These are phyloP conservation scores for Phytophthora capsici DNA, from an alignment of 352 stramenopile species.

Conservation along the genomic window DNA sequence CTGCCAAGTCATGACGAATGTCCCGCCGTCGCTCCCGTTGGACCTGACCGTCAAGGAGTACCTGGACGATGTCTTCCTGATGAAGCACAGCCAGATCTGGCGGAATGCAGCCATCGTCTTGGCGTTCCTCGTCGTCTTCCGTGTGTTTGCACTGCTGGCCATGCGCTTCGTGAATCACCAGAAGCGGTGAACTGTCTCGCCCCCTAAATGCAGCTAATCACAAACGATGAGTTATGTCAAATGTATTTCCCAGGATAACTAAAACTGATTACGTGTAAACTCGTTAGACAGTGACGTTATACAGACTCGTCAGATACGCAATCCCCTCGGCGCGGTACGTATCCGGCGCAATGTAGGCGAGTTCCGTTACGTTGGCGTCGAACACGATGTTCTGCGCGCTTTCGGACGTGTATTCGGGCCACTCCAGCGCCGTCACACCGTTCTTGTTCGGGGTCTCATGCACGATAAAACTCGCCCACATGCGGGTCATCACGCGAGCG, in stretches of 20 bases:
- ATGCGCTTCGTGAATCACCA: slow-evolving; percentile 33
- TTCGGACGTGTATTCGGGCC: slow-evolving; percentile 34
- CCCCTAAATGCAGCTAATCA: too few relatives aligned
- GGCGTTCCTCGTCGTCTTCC: slow-evolving; percentile 27
- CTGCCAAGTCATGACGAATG: slow-evolving; percentile 30
- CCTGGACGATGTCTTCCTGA: slow-evolving; percentile 31
- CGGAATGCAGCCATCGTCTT: slow-evolving; percentile 16
- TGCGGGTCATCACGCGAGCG: slow-evolving; percentile 35
- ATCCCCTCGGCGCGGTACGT: slow-evolving; percentile 36
- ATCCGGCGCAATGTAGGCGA: slow-evolving; percentile 37
- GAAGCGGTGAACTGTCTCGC: slow-evolving; percentile 40
- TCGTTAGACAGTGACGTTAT: slow-evolving; percentile 28
- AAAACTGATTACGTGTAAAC: too few relatives aligned
- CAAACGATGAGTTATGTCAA: too few relatives aligned
- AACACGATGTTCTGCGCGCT: slow-evolving; percentile 39
- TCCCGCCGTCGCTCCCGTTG: slow-evolving; percentile 24
- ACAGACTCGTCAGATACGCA: slow-evolving; percentile 31
- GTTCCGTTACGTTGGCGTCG: slow-evolving; percentile 35
- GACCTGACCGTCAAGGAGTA: slow-evolving; percentile 35
- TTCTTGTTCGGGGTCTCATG: slow-evolving; percentile 30
- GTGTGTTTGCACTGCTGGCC: slow-evolving; percentile 19
- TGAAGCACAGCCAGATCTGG: slow-evolving; percentile 25
- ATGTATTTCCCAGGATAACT: too few relatives aligned
- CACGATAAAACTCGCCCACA: slow-evolving; percentile 44
- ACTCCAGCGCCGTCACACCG: slow-evolving; percentile 24